Conservation (phyloP, 768 basidiomycete species). For the Lactifluus hygrophoroides region DNA sequence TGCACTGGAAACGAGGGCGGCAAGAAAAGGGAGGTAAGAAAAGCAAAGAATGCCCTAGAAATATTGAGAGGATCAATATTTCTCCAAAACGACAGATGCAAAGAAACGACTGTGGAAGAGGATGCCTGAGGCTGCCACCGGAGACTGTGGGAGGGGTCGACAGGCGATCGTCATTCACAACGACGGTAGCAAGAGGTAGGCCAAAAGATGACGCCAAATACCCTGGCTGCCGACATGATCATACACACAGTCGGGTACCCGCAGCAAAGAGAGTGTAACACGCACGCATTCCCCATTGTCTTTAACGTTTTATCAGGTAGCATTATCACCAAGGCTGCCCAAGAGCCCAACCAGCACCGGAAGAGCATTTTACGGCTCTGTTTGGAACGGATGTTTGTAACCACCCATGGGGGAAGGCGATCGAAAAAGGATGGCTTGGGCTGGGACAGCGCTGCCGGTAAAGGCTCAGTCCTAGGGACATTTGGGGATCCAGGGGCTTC, state of each 20-base stretch:
- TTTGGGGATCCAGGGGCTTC: background rate
- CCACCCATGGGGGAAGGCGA: slow-evolving; percentile 33
- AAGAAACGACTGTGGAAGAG: background rate
- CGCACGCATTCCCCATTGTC: slow-evolving; percentile 35
- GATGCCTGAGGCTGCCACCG: background rate
- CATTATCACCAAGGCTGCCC: slow-evolving; percentile 33
- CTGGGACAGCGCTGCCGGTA: background rate
- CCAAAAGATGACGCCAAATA: background rate
- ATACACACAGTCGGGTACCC: background rate
- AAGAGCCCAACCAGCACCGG: slow-evolving; percentile 36
- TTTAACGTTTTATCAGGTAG: slow-evolving; percentile 33
- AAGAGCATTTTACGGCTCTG: slow-evolving; percentile 32
- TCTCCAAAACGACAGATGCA: background rate
- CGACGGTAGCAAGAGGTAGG: background rate
- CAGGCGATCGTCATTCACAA: background rate
- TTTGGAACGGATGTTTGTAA: slow-evolving; percentile 29
- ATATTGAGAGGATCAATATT: background rate
- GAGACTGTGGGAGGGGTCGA: background rate
- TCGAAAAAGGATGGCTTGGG: slow-evolving; percentile 17
- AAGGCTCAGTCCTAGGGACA: background rate
- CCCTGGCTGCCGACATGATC: background rate
- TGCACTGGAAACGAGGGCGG: slow-evolving; percentile 43
- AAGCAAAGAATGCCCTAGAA: slow-evolving; percentile 38
- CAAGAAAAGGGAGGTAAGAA: slow-evolving; percentile 35
- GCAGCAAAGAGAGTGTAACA: slow-evolving; percentile 5